These are phyloP conservation scores for Puccinellia tenuiflora DNA, from an alignment of 176 grass and related monocot species.

Conservation along the genomic window DNA sequence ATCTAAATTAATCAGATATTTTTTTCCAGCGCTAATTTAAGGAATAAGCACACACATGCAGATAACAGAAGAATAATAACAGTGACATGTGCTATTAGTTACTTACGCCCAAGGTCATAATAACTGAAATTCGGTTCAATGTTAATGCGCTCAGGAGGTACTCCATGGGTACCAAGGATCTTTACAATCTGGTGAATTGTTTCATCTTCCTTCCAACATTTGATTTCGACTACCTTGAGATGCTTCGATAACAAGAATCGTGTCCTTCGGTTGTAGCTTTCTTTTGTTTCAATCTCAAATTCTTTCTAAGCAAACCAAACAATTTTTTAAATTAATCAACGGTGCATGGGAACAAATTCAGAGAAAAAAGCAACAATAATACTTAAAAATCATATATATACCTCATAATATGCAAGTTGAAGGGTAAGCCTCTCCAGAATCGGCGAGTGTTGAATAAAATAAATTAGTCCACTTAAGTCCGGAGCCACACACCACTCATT, in stretches of 20 bases:
- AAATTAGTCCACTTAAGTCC: not conserved
- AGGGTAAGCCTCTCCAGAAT: not conserved
- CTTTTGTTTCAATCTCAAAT: not conserved
- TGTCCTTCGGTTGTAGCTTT: not conserved
- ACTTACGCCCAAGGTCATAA: not conserved
- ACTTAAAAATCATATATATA: not conserved
- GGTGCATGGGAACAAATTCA: not conserved
- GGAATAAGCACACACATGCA: not conserved
- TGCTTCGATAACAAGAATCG: not conserved
- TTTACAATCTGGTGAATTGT: not conserved
- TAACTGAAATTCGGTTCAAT: not conserved
- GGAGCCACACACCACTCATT: not conserved
- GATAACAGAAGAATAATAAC: not conserved
- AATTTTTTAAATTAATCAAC: not conserved
- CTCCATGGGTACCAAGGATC: not conserved
- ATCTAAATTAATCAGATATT: not conserved
- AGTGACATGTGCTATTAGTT: not conserved
- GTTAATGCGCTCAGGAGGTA: not conserved
- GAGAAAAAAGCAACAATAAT: not conserved
- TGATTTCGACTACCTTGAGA: not conserved
- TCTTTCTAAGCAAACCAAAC: not conserved
- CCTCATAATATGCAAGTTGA: not conserved
- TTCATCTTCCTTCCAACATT: not conserved
- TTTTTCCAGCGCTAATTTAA: not conserved
- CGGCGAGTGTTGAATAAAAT: not conserved